Conservation (phyloP, 2,329 filamentous ascomycete genomes). For the Fulvia fulva region DNA sequence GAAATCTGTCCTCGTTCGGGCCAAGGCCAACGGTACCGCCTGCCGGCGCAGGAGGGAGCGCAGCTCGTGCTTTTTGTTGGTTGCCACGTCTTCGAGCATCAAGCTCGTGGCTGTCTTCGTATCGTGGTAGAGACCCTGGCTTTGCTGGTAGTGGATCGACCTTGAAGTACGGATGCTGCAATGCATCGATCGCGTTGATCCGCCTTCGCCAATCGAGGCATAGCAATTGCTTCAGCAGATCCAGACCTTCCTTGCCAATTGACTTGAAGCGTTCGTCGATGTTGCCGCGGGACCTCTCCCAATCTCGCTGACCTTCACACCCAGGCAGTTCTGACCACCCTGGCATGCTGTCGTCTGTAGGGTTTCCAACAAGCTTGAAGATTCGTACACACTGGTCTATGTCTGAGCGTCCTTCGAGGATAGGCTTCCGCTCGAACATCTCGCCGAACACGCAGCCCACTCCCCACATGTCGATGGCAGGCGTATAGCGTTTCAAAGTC, state of each 20-base stretch:
- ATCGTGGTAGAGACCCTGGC: constrained; percentile 82
- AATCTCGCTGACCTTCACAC: constrained; percentile 67
- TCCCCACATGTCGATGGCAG: constrained; percentile 96
- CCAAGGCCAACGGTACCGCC: constrained; percentile 82
- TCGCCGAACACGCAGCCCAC: constrained; percentile 98
- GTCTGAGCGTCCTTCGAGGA: constrained; percentile 85
- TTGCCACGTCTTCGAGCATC: constrained; percentile 74
- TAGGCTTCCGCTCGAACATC: constrained; percentile 92
- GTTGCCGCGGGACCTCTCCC: constrained; percentile 58
- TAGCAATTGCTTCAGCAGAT: constrained; percentile 75
- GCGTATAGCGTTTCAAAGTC: constrained; percentile 86
- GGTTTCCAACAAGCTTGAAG: constrained; percentile 86
- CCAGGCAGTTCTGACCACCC: constrained; percentile 81
- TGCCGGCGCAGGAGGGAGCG: constrained; percentile 82
- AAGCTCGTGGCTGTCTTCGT: constrained; percentile 95
- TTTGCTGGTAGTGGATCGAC: constrained; percentile 71
- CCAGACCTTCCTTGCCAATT: constrained; percentile 62
- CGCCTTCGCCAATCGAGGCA: constrained; percentile 84
- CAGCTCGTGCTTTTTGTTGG: constrained; percentile 71
- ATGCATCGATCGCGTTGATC: constrained; percentile 88
- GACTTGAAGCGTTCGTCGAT: constrained; percentile 66
- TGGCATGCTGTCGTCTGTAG: constrained; percentile 88
- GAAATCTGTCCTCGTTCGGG: constrained; percentile 57
- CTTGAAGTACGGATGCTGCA: constrained; percentile 89
- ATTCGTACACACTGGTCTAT: constrained; percentile 87